Conservation (phyloP, 345 rosid genomes). For the Barbarea vulgaris region DNA sequence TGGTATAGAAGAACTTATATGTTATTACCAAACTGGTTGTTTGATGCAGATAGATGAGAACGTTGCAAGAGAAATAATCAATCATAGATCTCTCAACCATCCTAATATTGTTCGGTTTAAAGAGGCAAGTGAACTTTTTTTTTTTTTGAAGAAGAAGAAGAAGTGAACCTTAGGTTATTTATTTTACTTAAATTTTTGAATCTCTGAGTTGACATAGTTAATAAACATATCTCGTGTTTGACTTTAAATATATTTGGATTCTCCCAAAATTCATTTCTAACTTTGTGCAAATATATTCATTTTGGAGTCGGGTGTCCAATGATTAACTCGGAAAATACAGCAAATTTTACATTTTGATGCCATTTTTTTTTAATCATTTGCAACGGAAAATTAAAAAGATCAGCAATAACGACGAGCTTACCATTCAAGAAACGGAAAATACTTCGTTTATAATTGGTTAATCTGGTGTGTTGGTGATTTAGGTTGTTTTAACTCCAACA, state of each 20-base stretch:
- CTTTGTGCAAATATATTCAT: not conserved
- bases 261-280: not conserved
- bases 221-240: not conserved
- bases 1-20: no score
- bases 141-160: not conserved
- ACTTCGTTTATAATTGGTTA: no score
- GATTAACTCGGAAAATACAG: not conserved
- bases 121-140: conserved; percentile 43
- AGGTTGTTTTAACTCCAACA: conserved; percentile 67
- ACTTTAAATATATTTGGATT: not conserved
- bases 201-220: not conserved
- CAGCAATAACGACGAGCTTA: no score
- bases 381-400: no score
- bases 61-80: conserved; percentile 74
- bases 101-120: conserved; percentile 71
- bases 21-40: not conserved
- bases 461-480: conserved; percentile 7
- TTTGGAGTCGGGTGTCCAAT: not conserved
- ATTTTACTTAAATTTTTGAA: not conserved
- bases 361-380: no score
- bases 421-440: no score
- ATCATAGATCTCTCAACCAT: conserved; percentile 75
- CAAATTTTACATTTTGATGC: not conserved
- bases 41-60: conserved; percentile 66
- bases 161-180: not conserved